Percentiles rank a stretch among this genome's conserved stretches.
phyloP scores from a whole-genome alignment of 1,139 yeast genomes.

The Protomyces inouyei region DNA sequence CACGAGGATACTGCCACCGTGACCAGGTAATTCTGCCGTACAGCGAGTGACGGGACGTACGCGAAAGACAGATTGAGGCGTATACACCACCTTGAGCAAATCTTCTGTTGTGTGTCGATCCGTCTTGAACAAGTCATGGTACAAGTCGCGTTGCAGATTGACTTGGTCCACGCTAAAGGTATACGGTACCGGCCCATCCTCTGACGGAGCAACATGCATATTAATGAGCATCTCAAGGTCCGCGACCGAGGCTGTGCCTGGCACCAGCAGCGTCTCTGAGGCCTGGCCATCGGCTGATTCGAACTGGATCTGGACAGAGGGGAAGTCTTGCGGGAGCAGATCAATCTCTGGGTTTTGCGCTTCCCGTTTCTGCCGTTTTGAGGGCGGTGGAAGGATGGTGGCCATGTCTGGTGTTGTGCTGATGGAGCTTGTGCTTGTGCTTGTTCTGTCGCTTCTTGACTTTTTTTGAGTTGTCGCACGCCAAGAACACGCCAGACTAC shows the following conservation, averaged over 20 bases:
- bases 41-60: constrained; percentile 89
- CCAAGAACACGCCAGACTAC: too few relatives aligned
- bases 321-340: constrained; percentile 69
- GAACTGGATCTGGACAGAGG: constrained; percentile 80
- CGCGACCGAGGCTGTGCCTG: constrained; percentile 78
- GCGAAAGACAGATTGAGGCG: constrained; percentile 92
- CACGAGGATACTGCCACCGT: constrained; percentile 86
- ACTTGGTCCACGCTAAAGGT: constrained; percentile 53
- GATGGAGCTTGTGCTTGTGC: too few relatives aligned
- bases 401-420: constrained; percentile 50
- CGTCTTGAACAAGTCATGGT: constrained; percentile 75
- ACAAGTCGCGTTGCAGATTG: constrained; percentile 76
- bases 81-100: constrained; percentile 79
- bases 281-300: constrained; percentile 75
- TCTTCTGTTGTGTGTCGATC: constrained; percentile 89
- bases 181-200: constrained; percentile 88
- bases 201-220: constrained; percentile 46
- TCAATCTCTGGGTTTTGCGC: constrained; percentile 79
- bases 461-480: too few relatives aligned
- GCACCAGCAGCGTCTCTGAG: constrained; percentile 77
- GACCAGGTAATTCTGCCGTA: constrained; percentile 90
- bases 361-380: constrained; percentile 77
- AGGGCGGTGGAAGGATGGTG: constrained; percentile 87
- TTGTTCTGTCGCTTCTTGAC: too few relatives aligned
- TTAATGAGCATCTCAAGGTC: constrained; percentile 85